A percentile compares a stretch with the other conserved stretches of the same genome.
Evolutionary conservation across 2,329 filamentous ascomycete species (phyloP).

Genomic region (Fusarium circinatum): DNA sequence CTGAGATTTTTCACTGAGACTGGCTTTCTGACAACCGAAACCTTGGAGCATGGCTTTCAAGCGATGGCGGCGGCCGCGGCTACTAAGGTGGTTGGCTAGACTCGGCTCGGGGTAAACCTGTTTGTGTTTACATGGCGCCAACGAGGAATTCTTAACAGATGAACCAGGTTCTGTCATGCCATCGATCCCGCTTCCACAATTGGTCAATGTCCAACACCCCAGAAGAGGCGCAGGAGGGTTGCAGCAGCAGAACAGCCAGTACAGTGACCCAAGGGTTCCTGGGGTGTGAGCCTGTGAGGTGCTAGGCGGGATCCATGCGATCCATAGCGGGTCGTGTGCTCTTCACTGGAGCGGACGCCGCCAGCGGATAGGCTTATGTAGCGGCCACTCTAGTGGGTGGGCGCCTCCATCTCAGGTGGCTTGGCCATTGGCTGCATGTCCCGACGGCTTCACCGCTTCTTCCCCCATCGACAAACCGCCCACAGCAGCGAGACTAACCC

Average conservation of each 20-base stretch:
- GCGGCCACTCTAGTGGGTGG: constrained; percentile 40
- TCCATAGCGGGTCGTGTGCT: constrained; percentile 25
- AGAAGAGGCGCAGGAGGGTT: constrained; percentile 40
- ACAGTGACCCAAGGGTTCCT: constrained; percentile 9
- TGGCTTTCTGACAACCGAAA: background rate
- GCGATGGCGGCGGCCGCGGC: constrained; percentile 31
- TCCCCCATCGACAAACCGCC: constrained; percentile 47
- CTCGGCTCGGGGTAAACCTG: constrained; percentile 12
- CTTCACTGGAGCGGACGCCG: constrained; percentile 34
- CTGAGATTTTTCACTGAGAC: background rate
- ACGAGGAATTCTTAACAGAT: constrained; percentile 16
- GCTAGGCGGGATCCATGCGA: constrained; percentile 4
- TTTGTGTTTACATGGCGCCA: constrained; percentile 16
- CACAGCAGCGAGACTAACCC: constrained; percentile 40
- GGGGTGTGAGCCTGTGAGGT: constrained; percentile 21
- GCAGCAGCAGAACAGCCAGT: constrained; percentile 19
- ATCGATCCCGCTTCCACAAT: constrained; percentile 19
- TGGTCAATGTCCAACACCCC: constrained; percentile 27
- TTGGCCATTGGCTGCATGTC: constrained; percentile 50
- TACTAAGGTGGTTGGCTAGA: constrained; percentile 27
- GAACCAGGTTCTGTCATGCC: background rate
- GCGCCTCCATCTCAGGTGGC: constrained; percentile 42
- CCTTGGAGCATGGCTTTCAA: constrained; percentile 24
- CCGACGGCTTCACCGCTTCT: constrained; percentile 54
- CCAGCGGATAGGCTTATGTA: constrained; percentile 41